Evolutionary conservation across 176 grass and related monocot genomes (phyloP).

Genomic region (Puya raimondii): DNA sequence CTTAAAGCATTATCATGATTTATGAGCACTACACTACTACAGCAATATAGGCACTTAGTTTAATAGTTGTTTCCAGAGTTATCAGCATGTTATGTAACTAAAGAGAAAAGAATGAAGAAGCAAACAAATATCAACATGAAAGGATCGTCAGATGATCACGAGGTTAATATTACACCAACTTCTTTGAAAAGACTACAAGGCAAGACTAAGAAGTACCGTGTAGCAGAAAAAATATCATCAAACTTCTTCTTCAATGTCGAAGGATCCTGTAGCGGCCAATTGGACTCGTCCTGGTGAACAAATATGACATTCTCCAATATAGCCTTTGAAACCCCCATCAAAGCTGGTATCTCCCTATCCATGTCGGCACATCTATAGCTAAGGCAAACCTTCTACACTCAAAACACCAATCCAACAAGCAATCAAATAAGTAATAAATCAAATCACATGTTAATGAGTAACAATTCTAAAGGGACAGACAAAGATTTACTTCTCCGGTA

Average conservation of each 20-base stretch:
- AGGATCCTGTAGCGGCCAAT: constrained; percentile 92
- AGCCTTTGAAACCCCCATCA: constrained; percentile 97
- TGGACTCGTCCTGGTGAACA: constrained; percentile 94
- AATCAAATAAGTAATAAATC: constrained; percentile 8
- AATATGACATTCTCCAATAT: constrained; percentile 98
- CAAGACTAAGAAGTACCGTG: constrained; percentile 43
- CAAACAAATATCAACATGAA: too few relatives aligned
- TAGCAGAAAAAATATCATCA: constrained; percentile 97
- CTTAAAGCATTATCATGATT: too few relatives aligned
- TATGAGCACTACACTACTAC: neutral
- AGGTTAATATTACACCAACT: neutral
- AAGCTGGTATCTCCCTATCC: constrained; percentile 91
- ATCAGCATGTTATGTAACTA: too few relatives aligned
- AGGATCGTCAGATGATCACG: too few relatives aligned
- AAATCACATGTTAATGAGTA: neutral
- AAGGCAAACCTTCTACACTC: constrained; percentile 90
- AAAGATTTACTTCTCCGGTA: constrained; percentile 50
- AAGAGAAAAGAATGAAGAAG: too few relatives aligned
- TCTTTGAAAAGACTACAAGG: constrained; percentile 9
- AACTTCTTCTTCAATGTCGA: constrained; percentile 99
- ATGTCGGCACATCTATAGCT: constrained; percentile 98
- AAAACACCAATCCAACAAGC: neutral
- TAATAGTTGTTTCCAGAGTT: neutral
- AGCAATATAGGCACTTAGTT: neutral
- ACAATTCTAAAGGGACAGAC: constrained; percentile 6